Percentiles rank a stretch among this genome's conserved stretches.
Evolutionary conservation across 1,139 yeast genomes (phyloP).

Genomic region (Eremothecium coryli): DNA sequence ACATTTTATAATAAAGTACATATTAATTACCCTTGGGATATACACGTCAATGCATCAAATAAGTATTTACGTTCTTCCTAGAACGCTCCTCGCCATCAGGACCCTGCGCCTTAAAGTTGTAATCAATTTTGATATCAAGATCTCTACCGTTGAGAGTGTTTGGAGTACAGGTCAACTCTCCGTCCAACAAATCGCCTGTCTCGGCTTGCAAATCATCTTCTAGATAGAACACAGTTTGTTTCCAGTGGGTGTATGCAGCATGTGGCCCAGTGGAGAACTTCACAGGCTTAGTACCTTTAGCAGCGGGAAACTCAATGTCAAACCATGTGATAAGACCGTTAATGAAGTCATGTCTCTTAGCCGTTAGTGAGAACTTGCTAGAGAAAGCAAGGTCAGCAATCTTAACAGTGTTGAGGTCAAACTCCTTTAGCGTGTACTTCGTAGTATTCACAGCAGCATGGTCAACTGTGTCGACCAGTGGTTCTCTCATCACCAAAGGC

Average conservation of each 20-base stretch:
- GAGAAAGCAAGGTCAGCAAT: slow-evolving; percentile 74
- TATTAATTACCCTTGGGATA: background rate
- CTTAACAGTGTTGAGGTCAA: slow-evolving; percentile 83
- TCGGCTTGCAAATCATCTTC: slow-evolving; percentile 71
- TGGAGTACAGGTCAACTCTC: slow-evolving; percentile 68
- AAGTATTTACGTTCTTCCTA: slow-evolving; percentile 29
- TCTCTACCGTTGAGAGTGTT: slow-evolving; percentile 76
- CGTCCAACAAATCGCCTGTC: slow-evolving; percentile 66
- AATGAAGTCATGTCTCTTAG: slow-evolving; percentile 68
- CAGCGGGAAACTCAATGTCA: slow-evolving; percentile 74
- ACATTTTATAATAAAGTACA: background rate
- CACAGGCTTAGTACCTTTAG: slow-evolving; percentile 45
- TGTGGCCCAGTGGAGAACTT: slow-evolving; percentile 76
- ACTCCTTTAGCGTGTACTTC: slow-evolving; percentile 60
- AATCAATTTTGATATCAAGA: slow-evolving; percentile 54
- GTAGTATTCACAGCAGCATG: slow-evolving; percentile 67
- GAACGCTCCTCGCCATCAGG: slow-evolving; percentile 44
- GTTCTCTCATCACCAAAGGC: slow-evolving; percentile 80
- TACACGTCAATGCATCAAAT: slow-evolving; percentile 25
- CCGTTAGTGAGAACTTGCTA: slow-evolving; percentile 56
- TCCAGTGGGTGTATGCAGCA: slow-evolving; percentile 86
- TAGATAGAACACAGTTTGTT: slow-evolving; percentile 90
- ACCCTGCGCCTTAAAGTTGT: slow-evolving; percentile 48
- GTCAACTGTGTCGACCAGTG: slow-evolving; percentile 89
- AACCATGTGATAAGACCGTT: slow-evolving; percentile 94